Evolutionary conservation across 108 stramenopile genomes (phyloP).

Genomic region (Skeletonema marinoi): DNA sequence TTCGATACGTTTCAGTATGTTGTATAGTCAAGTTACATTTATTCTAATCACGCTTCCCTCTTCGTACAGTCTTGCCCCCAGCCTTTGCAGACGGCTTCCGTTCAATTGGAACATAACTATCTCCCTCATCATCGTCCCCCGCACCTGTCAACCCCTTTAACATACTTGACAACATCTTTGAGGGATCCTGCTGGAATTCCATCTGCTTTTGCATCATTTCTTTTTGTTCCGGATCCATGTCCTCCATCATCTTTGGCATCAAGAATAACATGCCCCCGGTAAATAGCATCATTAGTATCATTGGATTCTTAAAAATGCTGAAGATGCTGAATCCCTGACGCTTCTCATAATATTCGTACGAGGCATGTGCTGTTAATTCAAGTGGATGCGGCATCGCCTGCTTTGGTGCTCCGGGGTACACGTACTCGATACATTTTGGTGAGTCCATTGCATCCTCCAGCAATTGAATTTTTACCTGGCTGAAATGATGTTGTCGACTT

Average conservation of each 20-base stretch:
- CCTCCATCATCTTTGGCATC: conserved; percentile 93
- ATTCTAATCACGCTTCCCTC: conserved; percentile 43
- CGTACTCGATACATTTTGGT: conserved; percentile 88
- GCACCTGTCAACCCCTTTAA: conserved; percentile 66
- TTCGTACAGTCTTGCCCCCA: conserved; percentile 46
- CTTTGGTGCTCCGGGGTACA: conserved; percentile 82
- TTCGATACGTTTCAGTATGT: too few species aligned
- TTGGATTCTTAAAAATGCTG: conserved; percentile 85
- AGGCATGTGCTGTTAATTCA: conserved; percentile 72
- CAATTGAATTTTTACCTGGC: conserved; percentile 83
- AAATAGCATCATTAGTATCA: conserved; percentile 88
- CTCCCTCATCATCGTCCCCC: conserved; percentile 29
- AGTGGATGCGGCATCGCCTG: conserved; percentile 67
- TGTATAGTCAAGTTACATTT: too few species aligned
- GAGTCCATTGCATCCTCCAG: conserved; percentile 65
- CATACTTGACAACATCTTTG: conserved; percentile 80
- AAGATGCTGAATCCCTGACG: conserved; percentile 69
- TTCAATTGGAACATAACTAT: conserved; percentile 20
- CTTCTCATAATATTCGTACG: conserved; percentile 81
- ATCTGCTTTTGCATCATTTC: conserved; percentile 86
- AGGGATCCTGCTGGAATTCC: conserved; percentile 87
- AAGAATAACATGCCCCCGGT: conserved; percentile 72
- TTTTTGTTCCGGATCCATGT: conserved; percentile 86
- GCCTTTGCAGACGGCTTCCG: conserved; percentile 49
- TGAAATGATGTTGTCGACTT: conserved; percentile 66